Base-by-base conservation (phyloP, 768 basidiomycete genomes). In the Lentinula boryana region DNA sequence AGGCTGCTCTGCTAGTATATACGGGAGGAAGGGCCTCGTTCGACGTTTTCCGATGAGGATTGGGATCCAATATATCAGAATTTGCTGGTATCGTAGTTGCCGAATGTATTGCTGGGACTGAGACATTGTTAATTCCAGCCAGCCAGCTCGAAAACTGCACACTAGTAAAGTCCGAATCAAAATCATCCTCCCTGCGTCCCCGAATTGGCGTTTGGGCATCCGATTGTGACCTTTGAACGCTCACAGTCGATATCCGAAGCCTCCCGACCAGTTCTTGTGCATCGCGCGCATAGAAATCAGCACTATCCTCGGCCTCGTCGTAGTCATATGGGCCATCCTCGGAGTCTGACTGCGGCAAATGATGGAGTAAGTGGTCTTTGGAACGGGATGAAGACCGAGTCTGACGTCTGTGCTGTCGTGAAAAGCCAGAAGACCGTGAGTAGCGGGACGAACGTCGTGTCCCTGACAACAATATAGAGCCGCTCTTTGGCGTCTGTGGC, bases 231-330 rank as follows among this genome's bases (percentile, higher is more conserved):
- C 23, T 9, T 27, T 5, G 35, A 21, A 58, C 6, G 40, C 48
- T 60, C n/a, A 21, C 5, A 9, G 21, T 51, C 21, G 58, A 32
- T 18, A 33, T 31, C 15, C 31, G 10, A 16, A 41, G 38, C 6
- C 16, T 21, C 12, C 16, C 40, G 32, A 60, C 49, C 7, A 38
- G 10, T 18, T n/a, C 48, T n/a, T 9, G 33, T 2, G 50, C 58
- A 35, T 51, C 35, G 6, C n/a, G 36, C 27, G 35, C 58, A 23
- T 59, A 59, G 38, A 51, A 59, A 51, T 60, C 58, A 7, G 58
- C 58, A 18, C 35, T 43, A 2, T 50, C 49, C 10, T 50, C 23
- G 15, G n/a, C 46, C 18, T 52, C 50, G 13, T 60, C 36, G 13
- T 38, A 38, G 9, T 38, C 36, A 13, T 8, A 38, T 38, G 13